phyloP scores from a whole-genome alignment of 1,284 basidiomycete genomes.

The Rhodotorula sp. region DNA sequence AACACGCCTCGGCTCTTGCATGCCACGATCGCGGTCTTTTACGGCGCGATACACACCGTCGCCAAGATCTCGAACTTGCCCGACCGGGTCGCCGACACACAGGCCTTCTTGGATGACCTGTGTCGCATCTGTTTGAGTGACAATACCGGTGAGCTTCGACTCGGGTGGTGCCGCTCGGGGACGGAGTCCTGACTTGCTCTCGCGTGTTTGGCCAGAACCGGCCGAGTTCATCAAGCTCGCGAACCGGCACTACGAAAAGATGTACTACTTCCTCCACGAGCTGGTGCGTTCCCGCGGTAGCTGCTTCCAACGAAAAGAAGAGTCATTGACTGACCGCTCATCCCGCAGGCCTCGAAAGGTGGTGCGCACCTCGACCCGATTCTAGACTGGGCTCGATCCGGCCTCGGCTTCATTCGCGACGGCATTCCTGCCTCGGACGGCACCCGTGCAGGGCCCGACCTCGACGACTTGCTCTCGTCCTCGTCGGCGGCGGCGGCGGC shows the following conservation, averaged over 20 bases:
- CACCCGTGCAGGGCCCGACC: slow-evolving; percentile 10
- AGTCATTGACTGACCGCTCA: neutral
- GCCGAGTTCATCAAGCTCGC: slow-evolving; percentile 35
- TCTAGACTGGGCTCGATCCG: slow-evolving; percentile 28
- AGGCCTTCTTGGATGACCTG: slow-evolving; percentile 39
- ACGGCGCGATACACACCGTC: slow-evolving; percentile 38
- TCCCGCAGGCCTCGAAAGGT: slow-evolving; percentile 16
- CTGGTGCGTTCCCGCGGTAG: slow-evolving; percentile 14
- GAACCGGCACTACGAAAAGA: slow-evolving; percentile 29
- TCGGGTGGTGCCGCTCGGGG: too few species aligned
- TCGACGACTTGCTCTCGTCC: slow-evolving; percentile 10
- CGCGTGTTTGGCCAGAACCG: slow-evolving; percentile 8
- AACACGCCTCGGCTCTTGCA: slow-evolving; percentile 33
- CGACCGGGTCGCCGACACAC: slow-evolving; percentile 36
- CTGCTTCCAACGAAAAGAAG: neutral
- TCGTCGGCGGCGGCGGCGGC: too few species aligned
- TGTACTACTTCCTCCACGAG: slow-evolving; percentile 38
- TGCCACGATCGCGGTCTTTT: slow-evolving; percentile 35
- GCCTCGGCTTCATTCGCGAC: slow-evolving; percentile 28
- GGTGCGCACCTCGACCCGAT: slow-evolving; percentile 30
- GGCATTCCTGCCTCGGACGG: slow-evolving; percentile 15
- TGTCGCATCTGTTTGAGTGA: slow-evolving; percentile 14
- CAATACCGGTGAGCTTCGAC: slow-evolving; percentile 20
- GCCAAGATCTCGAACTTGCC: slow-evolving; percentile 36
- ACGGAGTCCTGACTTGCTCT: neutral